Evolutionary conservation across 2,329 filamentous ascomycete species (phyloP).

Genomic region (Cladobotryum mycophilum): DNA sequence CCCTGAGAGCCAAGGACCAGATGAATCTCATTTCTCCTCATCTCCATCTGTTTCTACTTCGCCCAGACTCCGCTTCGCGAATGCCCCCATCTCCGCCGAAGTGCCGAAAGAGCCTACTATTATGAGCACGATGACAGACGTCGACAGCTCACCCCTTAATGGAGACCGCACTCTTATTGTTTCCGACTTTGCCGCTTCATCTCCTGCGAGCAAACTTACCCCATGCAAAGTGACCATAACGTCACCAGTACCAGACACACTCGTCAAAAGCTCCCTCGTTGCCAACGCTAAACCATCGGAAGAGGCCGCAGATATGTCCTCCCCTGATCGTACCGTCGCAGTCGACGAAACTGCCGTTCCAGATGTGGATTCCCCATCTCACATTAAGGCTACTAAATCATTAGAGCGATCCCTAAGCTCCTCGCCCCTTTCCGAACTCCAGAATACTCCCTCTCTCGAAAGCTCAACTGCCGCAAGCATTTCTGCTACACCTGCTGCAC

Average conservation of each 20-base stretch:
- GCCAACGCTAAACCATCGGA: neutral
- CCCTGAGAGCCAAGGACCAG: slow-evolving; percentile 22
- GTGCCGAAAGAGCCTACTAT: neutral
- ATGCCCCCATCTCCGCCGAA: neutral
- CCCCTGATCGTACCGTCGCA: neutral
- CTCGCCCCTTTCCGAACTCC: slow-evolving; percentile 6
- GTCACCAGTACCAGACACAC: neutral
- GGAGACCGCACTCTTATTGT: slow-evolving; percentile 10
- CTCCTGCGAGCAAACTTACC: neutral
- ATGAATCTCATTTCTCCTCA: slow-evolving; percentile 20
- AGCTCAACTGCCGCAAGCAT: neutral
- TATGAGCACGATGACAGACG: neutral
- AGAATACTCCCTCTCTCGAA: slow-evolving; percentile 4
- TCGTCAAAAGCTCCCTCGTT: neutral
- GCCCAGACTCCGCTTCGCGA: slow-evolving; percentile 16
- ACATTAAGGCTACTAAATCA: neutral
- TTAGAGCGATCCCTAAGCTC: neutral
- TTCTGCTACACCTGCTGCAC: neutral
- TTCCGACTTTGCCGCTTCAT: neutral
- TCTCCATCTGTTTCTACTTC: slow-evolving; percentile 21
- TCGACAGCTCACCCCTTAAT: neutral
- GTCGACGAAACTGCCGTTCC: slow-evolving; percentile 1
- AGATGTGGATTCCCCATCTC: neutral
- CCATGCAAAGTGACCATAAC: neutral
- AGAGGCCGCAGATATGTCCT: neutral